These are phyloP conservation scores for Penicillium sp. DNA, from an alignment of 2,329 filamentous ascomycete species.

Conservation along the genomic window DNA sequence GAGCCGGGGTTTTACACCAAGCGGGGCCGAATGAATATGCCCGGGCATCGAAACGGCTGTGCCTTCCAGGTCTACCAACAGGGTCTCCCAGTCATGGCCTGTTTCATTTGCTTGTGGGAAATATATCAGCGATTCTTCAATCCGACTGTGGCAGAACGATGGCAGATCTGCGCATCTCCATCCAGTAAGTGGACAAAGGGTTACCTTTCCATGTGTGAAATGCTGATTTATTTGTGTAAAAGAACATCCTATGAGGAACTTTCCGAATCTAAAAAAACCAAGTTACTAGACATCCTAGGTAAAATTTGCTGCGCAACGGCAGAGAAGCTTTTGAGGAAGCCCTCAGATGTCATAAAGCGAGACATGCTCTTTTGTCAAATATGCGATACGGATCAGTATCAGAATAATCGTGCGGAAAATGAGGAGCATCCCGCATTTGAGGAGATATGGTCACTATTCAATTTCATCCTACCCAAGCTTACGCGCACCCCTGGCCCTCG, in stretches of 20 bases:
- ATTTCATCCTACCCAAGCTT: conserved; percentile 42
- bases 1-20: conserved; percentile 4
- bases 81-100: conserved; percentile 31
- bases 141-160: conserved; percentile 35
- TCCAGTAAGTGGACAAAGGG: conserved; percentile 47
- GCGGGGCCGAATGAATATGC: conserved; percentile 18
- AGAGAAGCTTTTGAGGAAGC: conserved; percentile 41
- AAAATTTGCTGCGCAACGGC: conserved; percentile 57
- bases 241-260: conserved; percentile 48
- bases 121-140: conserved; percentile 35
- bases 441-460: conserved; percentile 44
- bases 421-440: conserved; percentile 24
- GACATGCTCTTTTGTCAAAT: conserved; percentile 32
- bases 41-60: conserved; percentile 35
- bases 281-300: conserved; percentile 56
- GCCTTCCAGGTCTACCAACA: conserved; percentile 34
- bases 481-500: conserved; percentile 58
- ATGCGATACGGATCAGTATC: conserved; percentile 37
- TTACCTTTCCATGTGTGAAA: background rate
- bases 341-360: conserved; percentile 24
- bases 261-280: conserved; percentile 52
- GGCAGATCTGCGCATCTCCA: conserved; percentile 42
- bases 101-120: conserved; percentile 34
- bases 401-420: conserved; percentile 14
- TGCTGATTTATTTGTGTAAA: conserved; percentile 13